phyloP scores from a whole-genome alignment of 768 basidiomycete genomes.

The Tylopilus intermedius region DNA sequence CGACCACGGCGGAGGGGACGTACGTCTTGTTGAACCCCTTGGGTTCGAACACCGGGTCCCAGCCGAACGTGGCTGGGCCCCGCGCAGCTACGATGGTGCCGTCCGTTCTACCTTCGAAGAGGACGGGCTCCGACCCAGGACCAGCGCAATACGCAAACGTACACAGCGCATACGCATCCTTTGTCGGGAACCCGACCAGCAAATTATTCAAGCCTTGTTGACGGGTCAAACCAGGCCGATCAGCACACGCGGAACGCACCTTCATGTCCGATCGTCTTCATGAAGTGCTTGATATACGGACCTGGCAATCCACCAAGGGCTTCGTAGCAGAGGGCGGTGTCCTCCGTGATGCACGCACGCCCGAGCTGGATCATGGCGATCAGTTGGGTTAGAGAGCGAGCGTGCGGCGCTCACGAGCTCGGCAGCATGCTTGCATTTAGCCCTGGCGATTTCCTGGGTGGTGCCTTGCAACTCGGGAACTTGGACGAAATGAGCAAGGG shows the following conservation, averaged over 20 bases:
- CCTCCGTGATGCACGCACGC: slow-evolving; percentile 73
- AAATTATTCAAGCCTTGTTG: slow-evolving; percentile 70
- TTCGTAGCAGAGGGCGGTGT: slow-evolving; percentile 89
- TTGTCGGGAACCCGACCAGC: slow-evolving; percentile 70
- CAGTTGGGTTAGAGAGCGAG: background rate
- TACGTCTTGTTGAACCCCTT: slow-evolving; percentile 74
- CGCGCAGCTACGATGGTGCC: slow-evolving; percentile 86
- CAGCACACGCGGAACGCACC: slow-evolving; percentile 39
- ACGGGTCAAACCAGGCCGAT: background rate
- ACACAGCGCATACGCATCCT: slow-evolving; percentile 83
- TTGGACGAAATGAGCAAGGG: slow-evolving; percentile 27
- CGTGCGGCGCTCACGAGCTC: slow-evolving; percentile 51
- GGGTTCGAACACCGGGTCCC: slow-evolving; percentile 86
- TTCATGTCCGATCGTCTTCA: slow-evolving; percentile 77
- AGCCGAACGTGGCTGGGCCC: slow-evolving; percentile 78
- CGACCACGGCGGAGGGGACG: slow-evolving; percentile 16
- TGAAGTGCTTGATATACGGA: slow-evolving; percentile 95
- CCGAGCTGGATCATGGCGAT: slow-evolving; percentile 33
- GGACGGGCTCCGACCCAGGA: slow-evolving; percentile 70
- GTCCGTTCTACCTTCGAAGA: slow-evolving; percentile 84
- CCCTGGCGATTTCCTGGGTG: slow-evolving; percentile 82
- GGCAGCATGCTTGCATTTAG: slow-evolving; percentile 83
- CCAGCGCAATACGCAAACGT: slow-evolving; percentile 93
- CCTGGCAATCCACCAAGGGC: slow-evolving; percentile 91
- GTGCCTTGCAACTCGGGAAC: slow-evolving; percentile 94